Evolutionary conservation across 2,329 filamentous ascomycete species (phyloP).

Genomic region (Fusarium udum): DNA sequence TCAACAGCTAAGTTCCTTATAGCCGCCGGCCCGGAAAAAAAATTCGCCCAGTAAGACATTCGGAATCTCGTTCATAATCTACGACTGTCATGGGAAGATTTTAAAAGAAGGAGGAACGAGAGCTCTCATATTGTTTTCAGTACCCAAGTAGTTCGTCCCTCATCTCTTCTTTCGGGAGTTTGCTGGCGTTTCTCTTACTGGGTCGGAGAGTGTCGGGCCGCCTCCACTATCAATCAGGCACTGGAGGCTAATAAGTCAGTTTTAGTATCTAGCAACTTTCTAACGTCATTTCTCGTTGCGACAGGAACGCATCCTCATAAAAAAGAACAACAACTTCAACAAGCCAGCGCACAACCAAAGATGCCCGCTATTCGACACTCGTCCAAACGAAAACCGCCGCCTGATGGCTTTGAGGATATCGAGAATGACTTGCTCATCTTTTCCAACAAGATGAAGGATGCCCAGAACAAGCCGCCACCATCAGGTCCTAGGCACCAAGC

Average conservation of each 20-base stretch:
- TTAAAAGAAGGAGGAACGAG: background rate
- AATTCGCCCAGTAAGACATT: background rate
- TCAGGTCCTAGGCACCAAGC: conserved; percentile 87
- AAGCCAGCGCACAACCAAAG: background rate
- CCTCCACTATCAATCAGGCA: background rate
- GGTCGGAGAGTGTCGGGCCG: background rate
- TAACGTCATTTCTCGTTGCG: background rate
- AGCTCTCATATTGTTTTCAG: background rate
- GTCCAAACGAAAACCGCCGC: conserved; percentile 82
- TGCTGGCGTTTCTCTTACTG: background rate
- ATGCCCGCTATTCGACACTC: conserved; percentile 84
- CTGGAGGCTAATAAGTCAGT: background rate
- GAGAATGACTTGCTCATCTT: conserved; percentile 88
- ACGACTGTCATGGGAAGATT: background rate
- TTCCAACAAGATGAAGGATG: conserved; percentile 92
- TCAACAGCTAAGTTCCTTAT: background rate
- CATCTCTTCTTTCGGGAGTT: background rate
- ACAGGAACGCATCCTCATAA: background rate
- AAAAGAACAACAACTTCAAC: background rate
- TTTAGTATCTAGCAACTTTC: background rate
- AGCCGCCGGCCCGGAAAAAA: background rate
- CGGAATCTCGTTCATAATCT: background rate
- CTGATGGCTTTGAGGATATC: conserved; percentile 87
- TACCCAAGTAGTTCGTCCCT: background rate
- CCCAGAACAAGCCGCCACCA: conserved; percentile 86